These are phyloP conservation scores for Fusarium metavorans DNA, from an alignment of 2,329 filamentous ascomycete genomes.

Conservation along the genomic window DNA sequence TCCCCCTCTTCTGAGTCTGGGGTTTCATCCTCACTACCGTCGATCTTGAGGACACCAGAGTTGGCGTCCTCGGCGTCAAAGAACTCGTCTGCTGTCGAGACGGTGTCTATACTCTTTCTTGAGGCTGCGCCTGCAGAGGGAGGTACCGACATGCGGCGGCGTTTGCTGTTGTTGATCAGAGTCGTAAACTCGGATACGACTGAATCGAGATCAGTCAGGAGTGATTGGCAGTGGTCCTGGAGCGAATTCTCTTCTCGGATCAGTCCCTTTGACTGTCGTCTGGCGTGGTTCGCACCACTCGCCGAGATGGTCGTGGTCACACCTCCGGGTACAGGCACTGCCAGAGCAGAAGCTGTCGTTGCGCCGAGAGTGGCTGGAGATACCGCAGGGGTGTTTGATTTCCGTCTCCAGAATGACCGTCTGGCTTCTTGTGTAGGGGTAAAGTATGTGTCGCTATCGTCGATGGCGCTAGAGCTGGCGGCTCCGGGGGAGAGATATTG, in stretches of 20 bases:
- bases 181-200: conserved; percentile 86
- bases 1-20: conserved; percentile 65
- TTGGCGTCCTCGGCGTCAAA: conserved; percentile 83
- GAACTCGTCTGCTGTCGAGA: conserved; percentile 85
- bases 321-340: conserved; percentile 57
- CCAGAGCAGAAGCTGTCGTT: conserved; percentile 53
- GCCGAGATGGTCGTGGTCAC: conserved; percentile 46
- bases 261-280: conserved; percentile 52
- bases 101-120: conserved; percentile 82
- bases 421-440: conserved; percentile 55
- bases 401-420: conserved; percentile 92
- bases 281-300: conserved; percentile 49
- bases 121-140: conserved; percentile 59
- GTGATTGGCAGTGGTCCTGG: conserved; percentile 83
- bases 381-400: conserved; percentile 69
- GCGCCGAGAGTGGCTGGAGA: conserved; percentile 56
- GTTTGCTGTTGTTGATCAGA: conserved; percentile 83
- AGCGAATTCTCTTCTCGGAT: conserved; percentile 72
- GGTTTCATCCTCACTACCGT: conserved; percentile 76
- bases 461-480: conserved; percentile 54
- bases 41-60: conserved; percentile 80
- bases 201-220: conserved; percentile 86
- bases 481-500: conserved; percentile 57
- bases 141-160: conserved; percentile 72
- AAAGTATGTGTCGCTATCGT: conserved; percentile 71